phyloP scores from a whole-genome alignment of 75 land plant genomes.

The Pinus albicaulis region DNA sequence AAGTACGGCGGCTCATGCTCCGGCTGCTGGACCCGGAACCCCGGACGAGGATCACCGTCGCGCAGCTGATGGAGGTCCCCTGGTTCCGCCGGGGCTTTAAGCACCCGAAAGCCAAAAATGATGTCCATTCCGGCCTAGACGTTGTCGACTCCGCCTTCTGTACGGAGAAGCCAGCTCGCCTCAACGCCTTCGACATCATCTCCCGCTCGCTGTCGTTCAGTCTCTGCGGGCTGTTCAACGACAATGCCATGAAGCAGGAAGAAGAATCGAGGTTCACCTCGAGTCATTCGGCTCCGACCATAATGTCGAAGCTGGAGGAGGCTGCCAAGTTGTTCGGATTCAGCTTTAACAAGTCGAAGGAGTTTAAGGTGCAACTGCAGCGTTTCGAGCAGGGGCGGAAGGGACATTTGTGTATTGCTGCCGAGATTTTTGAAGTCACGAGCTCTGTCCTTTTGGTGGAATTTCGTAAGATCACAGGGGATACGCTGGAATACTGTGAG shows the following conservation, averaged over 20 bases:
- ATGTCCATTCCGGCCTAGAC: not conserved
- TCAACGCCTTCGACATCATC: slow-evolving; percentile 43
- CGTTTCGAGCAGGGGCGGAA: slow-evolving; percentile 15
- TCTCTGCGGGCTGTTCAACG: slow-evolving; percentile 23
- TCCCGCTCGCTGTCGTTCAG: slow-evolving; percentile 34
- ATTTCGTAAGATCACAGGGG: slow-evolving; percentile 29
- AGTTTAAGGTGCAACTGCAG: slow-evolving; percentile 27
- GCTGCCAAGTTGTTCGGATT: slow-evolving; percentile 16
- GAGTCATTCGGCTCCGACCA: slow-evolving; percentile 17
- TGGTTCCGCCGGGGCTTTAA: slow-evolving; percentile 15
- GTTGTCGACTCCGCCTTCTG: not conserved
- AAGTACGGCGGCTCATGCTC: slow-evolving; percentile 22
- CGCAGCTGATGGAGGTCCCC: slow-evolving; percentile 14
- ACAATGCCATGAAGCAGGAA: slow-evolving; percentile 4
- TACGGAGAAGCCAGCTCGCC: slow-evolving; percentile 13
- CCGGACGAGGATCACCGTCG: slow-evolving; percentile 23
- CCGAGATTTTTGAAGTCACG: slow-evolving; percentile 45
- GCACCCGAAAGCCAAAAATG: not conserved
- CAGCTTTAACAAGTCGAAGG: slow-evolving; percentile 16
- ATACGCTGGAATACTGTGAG: slow-evolving; percentile 27
- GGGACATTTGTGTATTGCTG: slow-evolving; percentile 16
- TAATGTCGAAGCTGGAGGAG: slow-evolving; percentile 32
- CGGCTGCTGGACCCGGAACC: slow-evolving; percentile 41
- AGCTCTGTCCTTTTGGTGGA: slow-evolving; percentile 35
- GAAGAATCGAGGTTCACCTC: slow-evolving; percentile 35